phyloP scores from a whole-genome alignment of 2,329 filamentous ascomycete genomes.

The Niveomyces coronatus region DNA sequence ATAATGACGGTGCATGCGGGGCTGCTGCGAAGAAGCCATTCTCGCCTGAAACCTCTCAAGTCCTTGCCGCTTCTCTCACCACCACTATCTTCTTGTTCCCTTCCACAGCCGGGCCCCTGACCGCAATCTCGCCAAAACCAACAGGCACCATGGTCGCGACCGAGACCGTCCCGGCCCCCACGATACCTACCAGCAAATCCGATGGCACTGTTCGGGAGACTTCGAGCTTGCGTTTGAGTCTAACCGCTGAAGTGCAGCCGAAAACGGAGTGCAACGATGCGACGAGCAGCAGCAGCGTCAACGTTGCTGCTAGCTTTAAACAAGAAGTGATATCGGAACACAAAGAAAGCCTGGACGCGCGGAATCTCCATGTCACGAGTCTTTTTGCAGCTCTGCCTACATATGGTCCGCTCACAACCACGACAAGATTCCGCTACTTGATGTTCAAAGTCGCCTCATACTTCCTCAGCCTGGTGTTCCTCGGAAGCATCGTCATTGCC shows the following conservation, averaged over 20 bases:
- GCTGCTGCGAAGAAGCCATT: too few relatives aligned
- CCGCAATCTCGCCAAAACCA: too few relatives aligned
- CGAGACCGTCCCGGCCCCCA: background rate
- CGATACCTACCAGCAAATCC: background rate
- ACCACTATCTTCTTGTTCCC: background rate
- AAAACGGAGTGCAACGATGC: too few relatives aligned
- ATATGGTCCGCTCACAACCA: constrained; percentile 65
- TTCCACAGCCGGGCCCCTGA: too few relatives aligned
- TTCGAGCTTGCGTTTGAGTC: background rate
- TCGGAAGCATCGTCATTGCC: constrained; percentile 65
- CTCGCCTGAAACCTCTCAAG: too few relatives aligned
- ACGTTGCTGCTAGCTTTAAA: background rate
- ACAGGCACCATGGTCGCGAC: background rate
- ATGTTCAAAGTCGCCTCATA: constrained; percentile 59
- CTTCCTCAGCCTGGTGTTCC: constrained; percentile 66
- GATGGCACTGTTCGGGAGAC: background rate
- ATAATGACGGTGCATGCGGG: too few relatives aligned
- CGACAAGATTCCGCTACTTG: constrained; percentile 55
- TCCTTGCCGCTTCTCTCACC: too few relatives aligned
- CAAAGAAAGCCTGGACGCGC: background rate
- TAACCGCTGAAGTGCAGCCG: background rate
- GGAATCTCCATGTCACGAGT: background rate
- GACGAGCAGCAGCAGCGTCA: too few relatives aligned
- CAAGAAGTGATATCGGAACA: background rate
- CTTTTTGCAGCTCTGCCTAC: constrained; percentile 36